Base-by-base conservation (phyloP, 2,329 filamentous ascomycete genomes). In the Diaporthe caulivora region DNA sequence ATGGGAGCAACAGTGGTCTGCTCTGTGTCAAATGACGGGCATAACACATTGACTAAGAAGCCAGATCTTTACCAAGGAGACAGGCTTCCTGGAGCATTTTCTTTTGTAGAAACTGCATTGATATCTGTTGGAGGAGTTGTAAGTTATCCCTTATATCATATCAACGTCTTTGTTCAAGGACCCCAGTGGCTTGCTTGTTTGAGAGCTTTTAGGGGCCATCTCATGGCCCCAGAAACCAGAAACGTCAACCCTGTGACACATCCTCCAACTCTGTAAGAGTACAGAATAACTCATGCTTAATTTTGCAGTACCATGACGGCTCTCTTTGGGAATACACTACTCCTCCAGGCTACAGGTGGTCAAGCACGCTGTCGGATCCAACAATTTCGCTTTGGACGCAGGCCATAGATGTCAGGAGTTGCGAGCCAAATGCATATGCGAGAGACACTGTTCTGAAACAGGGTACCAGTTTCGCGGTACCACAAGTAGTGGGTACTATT, bases 61-160 rank as follows among this genome's bases (percentile, higher is more conserved):
- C 55, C 31, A 21, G 8, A 0, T 2, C 2, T 11, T 71, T n/a
- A 54, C 26, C 55, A 44, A 40, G 44, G 44, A 31, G 69, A 71
- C 17, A 17, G 17, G 6, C 18, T 51, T 4, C 69, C 69, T 24
- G 15, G 29, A 51, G 11, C 21, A 15, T 29, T 64, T n/a, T 34
- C 47, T 10, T 54, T 34, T 15, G 31, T 29, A 10, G 1, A 7
- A n/a, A 55, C n/a, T 51, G 17, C 55, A 26, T 34, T 34, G 31
- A 71, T 71, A 26, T 37, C 26, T 9, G 69, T 71, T 37, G 69
- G 69, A 37, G 69, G 55, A 24, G 60, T 60, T 7, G 57, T 60
- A 44, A 60, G 57, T 60, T 3, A 58, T 24, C 55, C 17, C 21
- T 26, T 58, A n/a, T n/a, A n/a, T n/a, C n/a, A n/a, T n/a, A n/a